Conservation (phyloP, 148 eudicot genomes). For the Polygonum aviculare region DNA sequence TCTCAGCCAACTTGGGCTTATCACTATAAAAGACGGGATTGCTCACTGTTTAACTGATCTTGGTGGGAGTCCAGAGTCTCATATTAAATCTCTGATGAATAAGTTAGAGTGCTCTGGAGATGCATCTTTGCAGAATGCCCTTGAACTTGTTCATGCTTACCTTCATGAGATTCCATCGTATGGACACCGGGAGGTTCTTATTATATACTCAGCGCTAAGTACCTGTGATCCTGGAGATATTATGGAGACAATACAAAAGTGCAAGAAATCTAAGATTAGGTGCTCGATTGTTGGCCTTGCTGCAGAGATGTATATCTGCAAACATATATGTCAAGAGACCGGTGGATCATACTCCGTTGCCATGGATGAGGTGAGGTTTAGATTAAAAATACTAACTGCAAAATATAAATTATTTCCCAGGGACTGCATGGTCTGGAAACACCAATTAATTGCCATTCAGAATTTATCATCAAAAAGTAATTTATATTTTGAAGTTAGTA, state of each 20-base stretch:
- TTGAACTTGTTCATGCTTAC: conserved; percentile 71
- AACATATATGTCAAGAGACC: conserved; percentile 82
- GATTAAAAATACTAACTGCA: background rate
- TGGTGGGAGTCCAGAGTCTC: conserved; percentile 97
- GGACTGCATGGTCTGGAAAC: background rate
- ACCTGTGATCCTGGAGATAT: conserved; percentile 98
- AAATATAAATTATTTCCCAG: too few species aligned
- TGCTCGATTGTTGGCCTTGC: conserved; percentile 86
- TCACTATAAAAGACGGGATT: conserved; percentile 74
- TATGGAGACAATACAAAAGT: conserved; percentile 76
- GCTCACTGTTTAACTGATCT: conserved; percentile 79
- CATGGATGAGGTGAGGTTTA: conserved; percentile 76
- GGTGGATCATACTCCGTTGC: conserved; percentile 85
- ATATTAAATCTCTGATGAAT: conserved; percentile 80
- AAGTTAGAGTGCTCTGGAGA: conserved; percentile 91
- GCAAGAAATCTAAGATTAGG: conserved; percentile 88
- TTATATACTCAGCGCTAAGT: conserved; percentile 78
- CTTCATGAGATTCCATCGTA: conserved; percentile 77
- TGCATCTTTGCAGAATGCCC: conserved; percentile 81
- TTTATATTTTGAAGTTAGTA: background rate
- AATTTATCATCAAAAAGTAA: background rate
- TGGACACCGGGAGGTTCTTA: conserved; percentile 89
- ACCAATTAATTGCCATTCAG: background rate
- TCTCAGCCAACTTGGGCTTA: conserved; percentile 80
- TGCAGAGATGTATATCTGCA: conserved; percentile 89